Evolutionary conservation across 176 grass and related monocot genomes (phyloP), one percentile per base, ranked within the genome.

Genomic region (Poa annua): DNA sequence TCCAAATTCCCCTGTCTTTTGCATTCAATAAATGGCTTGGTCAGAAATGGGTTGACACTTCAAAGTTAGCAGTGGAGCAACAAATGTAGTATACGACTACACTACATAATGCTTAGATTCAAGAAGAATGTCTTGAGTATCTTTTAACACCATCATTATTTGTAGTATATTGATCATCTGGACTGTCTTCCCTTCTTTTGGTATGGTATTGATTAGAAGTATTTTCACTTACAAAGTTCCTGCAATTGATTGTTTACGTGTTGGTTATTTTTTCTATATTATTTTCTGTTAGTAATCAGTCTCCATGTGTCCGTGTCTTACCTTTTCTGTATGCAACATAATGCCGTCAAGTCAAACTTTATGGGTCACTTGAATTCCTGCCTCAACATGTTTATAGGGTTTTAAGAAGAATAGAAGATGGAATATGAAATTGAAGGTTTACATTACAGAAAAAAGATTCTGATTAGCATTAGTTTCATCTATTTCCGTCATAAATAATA

Each of bases 1-100:
- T 61, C 8, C 4, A 53, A 52, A 39, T 48, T 11, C 38, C 3
- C 19, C n/a, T n/a, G 1, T 47, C 38, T 12, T 79, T 60, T 33
- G 61, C 51, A 75, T 39, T 51, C 9, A 17, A 65, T 14, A 41
- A 48, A 35, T 75, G 57, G 41, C 26, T 62, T 62, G 56, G 39
- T 63, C 20, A 25, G 21, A 42, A 86, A 80, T 74, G 74, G 60
- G 21, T 65, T 75, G 20, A 49, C 38, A 26, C 15, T 56, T 26
- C 39, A 44, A 81, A 81, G 6, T 25, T 11, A 74, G 45, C 78
- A 41, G 7, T 56, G 6, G 48, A 54, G 34, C 41, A 56, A 56
- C 64, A 56, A 25, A 49, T 73, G 14, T 17, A 72, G 24, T 29
- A 34, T 41, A 67, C 3, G 22, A 42, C 72, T 55, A 20, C 25